Conservation (phyloP, 257 asterid species). For the Verbena officinalis region DNA sequence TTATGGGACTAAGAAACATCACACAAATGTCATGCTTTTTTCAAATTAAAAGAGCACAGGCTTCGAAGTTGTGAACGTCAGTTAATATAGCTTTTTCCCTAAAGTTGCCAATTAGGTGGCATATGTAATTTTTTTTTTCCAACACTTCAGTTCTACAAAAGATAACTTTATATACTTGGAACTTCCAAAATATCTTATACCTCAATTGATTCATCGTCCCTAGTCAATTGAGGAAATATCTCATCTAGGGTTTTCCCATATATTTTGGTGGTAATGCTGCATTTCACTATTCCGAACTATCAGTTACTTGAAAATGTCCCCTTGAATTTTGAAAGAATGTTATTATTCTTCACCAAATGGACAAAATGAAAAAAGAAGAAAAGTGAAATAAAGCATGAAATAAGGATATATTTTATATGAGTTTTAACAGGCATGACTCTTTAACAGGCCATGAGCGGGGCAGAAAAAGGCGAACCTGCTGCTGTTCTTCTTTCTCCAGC, state of each 20-base stretch:
- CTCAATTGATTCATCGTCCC: not conserved
- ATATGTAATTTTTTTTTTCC: not conserved
- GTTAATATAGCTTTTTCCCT: no score
- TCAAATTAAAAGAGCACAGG: slow-evolving; percentile 12
- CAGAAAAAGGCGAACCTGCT: slow-evolving; percentile 91
- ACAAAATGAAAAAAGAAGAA: no score
- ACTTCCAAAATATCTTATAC: not conserved
- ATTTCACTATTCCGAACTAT: slow-evolving; percentile 5
- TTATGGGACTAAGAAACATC: not conserved
- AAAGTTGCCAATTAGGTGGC: slow-evolving; percentile 21
- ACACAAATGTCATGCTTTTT: not conserved
- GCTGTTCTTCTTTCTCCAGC: slow-evolving; percentile 88
- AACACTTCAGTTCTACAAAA: not conserved
- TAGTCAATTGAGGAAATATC: not conserved
- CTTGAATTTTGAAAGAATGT: slow-evolving; percentile 6
- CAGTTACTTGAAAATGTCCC: slow-evolving; percentile 3
- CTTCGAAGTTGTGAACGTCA: no score
- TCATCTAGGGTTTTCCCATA: not conserved
- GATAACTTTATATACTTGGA: not conserved
- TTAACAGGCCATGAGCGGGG: slow-evolving; percentile 74
- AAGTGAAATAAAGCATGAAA: not conserved
- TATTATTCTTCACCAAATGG: not conserved
- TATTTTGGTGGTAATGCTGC: not conserved
- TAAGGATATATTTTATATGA: slow-evolving; percentile 10
- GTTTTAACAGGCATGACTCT: slow-evolving; percentile 10